Conservation (phyloP, 1,284 basidiomycete genomes). For the Leccinum solheimii region DNA sequence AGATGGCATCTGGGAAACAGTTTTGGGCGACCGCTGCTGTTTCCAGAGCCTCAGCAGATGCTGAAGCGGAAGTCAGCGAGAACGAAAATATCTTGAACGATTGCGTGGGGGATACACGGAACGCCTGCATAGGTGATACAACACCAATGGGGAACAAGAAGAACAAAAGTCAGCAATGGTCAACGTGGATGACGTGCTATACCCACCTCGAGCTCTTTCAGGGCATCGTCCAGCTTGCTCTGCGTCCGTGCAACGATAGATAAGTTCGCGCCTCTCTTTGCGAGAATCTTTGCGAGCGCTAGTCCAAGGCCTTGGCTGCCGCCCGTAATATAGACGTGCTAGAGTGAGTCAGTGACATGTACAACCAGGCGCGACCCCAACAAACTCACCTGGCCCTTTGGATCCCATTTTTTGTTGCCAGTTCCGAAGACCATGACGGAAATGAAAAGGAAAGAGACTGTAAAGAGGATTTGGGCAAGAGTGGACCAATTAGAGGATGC, state of each 20-base stretch:
- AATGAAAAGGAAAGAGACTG: conserved; percentile 14
- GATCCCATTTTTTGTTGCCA: conserved; percentile 34
- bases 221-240: conserved; percentile 52
- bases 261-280: conserved; percentile 64
- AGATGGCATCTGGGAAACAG: conserved; percentile 60
- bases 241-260: conserved; percentile 70
- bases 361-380: background rate
- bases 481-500: background rate
- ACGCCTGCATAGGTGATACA: conserved; percentile 23
- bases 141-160: background rate
- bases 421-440: conserved; percentile 27
- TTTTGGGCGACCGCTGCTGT: conserved; percentile 48
- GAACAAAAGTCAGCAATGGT: background rate
- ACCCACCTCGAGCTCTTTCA: conserved; percentile 54
- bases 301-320: conserved; percentile 62
- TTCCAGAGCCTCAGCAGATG: conserved; percentile 50
- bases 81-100: conserved; percentile 53
- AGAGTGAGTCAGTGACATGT: background rate
- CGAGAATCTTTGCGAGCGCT: conserved; percentile 60
- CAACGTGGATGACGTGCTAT: background rate
- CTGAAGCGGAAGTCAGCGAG: conserved; percentile 47
- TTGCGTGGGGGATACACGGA: conserved; percentile 46
- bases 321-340: conserved; percentile 37
- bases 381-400: conserved; percentile 29
- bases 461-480: background rate